Evolutionary conservation across 129 eudicot genomes (phyloP), one percentile per base, ranked within the genome.

Genomic region (Erigeron canadensis): DNA sequence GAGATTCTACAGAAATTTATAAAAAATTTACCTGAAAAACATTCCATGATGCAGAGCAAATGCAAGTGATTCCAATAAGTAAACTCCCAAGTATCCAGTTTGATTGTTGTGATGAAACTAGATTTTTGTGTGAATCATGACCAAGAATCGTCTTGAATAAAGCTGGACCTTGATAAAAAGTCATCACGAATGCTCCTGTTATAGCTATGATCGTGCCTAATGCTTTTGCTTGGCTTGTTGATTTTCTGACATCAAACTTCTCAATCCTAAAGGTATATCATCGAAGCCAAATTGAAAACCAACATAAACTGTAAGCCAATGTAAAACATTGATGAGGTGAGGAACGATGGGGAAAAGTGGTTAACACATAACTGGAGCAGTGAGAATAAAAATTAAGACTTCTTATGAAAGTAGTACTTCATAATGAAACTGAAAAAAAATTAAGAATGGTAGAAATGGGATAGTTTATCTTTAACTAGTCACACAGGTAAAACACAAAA

Each of bases 71-170:
- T 69, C 78, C 44, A 63, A 88, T 77, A 60, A 81, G 85, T 44
- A 78, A 69, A 51, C 81, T 86, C 45, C 95, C 95, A 4, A 88
- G 75, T 38, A 81, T 48, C 95, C 95, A 88, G 10, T 77, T 79
- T 18, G 88, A 81, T 8, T 79, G 58, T 73, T 59, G 65, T 5
- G 86, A 65, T 6, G 50, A 21, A 63, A 81, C 81, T 82, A 66
- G n/a, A 62, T 22, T 65, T 16, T 67, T 50, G 61, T 70, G 65
- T 41, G 76, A 65, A 70, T 58, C 55, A 1, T 78, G 58, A 77
- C 71, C 67, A 55, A 28, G 57, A 56, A 54, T 61, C 5, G 45
- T 63, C 28, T 66, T 41, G 61, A 55, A 77, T 37, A 78, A 63
- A 46, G 75, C 22, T 5, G 74, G 85, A 54, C 88, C 88, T 69